A percentile compares a stretch with the other conserved stretches of the same genome.
Evolutionary conservation across 139 green algal genomes (phyloP).

Genomic region (Asterochloris erici): DNA sequence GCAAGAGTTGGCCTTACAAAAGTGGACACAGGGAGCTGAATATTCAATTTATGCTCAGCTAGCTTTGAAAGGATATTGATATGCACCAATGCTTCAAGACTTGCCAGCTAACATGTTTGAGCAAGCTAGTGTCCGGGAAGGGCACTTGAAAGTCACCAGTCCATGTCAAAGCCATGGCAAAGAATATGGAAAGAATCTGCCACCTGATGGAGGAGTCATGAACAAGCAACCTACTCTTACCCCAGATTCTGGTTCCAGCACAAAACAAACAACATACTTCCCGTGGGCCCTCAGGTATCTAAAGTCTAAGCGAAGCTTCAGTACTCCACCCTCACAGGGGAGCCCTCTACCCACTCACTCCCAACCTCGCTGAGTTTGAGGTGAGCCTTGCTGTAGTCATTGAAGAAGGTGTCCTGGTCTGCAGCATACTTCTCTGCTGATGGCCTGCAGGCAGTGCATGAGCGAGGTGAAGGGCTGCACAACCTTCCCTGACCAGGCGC

Average conservation of each 20-base stretch:
- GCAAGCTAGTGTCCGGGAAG: neutral
- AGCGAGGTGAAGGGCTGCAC: too few relatives aligned
- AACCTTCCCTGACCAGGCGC: too few relatives aligned
- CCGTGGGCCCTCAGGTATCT: too few relatives aligned
- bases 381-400: constrained; percentile 72
- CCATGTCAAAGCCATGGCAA: too few relatives aligned
- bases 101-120: neutral
- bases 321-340: neutral
- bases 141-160: too few relatives aligned
- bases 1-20: neutral
- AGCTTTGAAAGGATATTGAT: neutral
- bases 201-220: too few relatives aligned
- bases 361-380: constrained; percentile 85
- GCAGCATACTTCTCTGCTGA: constrained; percentile 84
- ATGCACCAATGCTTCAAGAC: neutral
- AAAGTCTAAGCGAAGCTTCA: neutral
- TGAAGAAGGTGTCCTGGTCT: constrained; percentile 80
- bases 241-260: too few relatives aligned
- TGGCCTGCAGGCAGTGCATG: constrained; percentile 36
- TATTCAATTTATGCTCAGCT: neutral
- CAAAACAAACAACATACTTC: too few relatives aligned
- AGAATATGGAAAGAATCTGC: too few relatives aligned
- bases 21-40: neutral
- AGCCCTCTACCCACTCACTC: constrained; percentile 57
- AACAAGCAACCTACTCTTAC: too few relatives aligned